These are phyloP conservation scores for Aspergillus felis DNA, from an alignment of 2,329 filamentous ascomycete genomes.

Conservation along the genomic window DNA sequence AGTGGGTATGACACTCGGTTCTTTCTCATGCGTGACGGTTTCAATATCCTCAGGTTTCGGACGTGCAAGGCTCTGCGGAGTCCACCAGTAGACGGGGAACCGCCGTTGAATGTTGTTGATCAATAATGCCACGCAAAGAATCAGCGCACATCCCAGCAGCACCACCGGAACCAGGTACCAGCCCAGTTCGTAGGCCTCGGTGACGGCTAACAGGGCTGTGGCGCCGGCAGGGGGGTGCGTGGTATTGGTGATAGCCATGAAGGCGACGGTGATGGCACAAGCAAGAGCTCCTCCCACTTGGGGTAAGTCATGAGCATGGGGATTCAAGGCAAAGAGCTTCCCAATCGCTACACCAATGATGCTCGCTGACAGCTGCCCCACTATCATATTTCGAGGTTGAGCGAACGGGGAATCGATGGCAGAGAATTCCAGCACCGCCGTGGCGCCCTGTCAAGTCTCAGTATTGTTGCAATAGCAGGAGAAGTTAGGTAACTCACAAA, in stretches of 20 bases:
- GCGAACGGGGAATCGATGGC: conserved; percentile 67
- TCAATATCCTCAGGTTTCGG: conserved; percentile 15
- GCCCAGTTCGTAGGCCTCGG: conserved; percentile 53
- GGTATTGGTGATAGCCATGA: conserved; percentile 69
- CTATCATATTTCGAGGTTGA: conserved; percentile 66
- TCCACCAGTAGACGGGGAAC: conserved; percentile 68
- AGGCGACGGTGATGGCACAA: conserved; percentile 58
- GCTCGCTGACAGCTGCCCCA: conserved; percentile 63
- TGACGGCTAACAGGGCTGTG: conserved; percentile 65
- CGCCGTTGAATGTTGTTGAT: conserved; percentile 66
- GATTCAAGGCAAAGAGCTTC: conserved; percentile 60
- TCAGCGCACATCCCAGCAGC: conserved; percentile 56
- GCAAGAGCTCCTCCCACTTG: conserved; percentile 64
- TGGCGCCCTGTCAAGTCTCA: conserved; percentile 55
- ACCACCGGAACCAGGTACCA: conserved; percentile 66
- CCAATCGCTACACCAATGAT: conserved; percentile 58
- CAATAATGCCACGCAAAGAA: conserved; percentile 60
- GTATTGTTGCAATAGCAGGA: neutral
- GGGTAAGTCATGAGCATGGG: conserved; percentile 49
- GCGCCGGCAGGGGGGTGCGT: conserved; percentile 72
- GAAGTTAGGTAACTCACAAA: conserved; percentile 55
- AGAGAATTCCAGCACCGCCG: conserved; percentile 71
- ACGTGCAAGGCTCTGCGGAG: conserved; percentile 26
- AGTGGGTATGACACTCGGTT: conserved; percentile 12
- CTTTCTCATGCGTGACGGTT: conserved; percentile 12